A percentile compares a stretch with the other conserved stretches of the same genome.
Evolutionary conservation across 495 filamentous ascomycete species (phyloP).

Genomic region (Penicillium diatomitis): DNA sequence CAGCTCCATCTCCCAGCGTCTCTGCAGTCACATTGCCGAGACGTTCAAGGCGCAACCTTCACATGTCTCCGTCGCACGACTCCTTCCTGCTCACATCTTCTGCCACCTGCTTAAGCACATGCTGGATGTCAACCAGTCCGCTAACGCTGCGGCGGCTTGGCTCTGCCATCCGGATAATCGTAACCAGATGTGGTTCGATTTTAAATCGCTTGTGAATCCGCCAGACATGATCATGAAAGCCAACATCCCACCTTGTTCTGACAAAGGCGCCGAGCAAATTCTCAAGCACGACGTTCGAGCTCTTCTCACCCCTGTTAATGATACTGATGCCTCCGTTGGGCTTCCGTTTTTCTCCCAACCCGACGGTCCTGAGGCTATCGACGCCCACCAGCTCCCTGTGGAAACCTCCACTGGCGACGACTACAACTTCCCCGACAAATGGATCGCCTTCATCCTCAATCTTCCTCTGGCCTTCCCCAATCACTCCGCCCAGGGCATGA

Average conservation of each 20-base stretch:
- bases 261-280: conserved; percentile 49
- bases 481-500: conserved; percentile 48
- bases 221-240: conserved; percentile 38
- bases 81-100: conserved; percentile 84
- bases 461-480: conserved; percentile 69
- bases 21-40: conserved; percentile 64
- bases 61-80: conserved; percentile 77
- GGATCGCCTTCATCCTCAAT: conserved; percentile 71
- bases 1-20: conserved; percentile 68
- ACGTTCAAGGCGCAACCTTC: conserved; percentile 73
- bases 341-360: conserved; percentile 34
- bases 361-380: conserved; percentile 30
- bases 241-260: conserved; percentile 34
- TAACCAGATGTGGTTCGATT: conserved; percentile 86
- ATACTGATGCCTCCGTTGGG: conserved; percentile 20
- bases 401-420: conserved; percentile 30
- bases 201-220: conserved; percentile 70
- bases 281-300: conserved; percentile 65
- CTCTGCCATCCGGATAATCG: conserved; percentile 39
- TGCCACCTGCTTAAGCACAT: conserved; percentile 74
- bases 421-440: conserved; percentile 70
- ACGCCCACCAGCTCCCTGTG: conserved; percentile 27
- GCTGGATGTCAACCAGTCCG: conserved; percentile 82
- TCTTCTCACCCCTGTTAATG: conserved; percentile 46
- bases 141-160: conserved; percentile 45